A percentile compares a stretch with the other conserved stretches of the same genome.
Conservation (phyloP, 768 basidiomycete genomes). For the Lentinula boryana region DNA sequence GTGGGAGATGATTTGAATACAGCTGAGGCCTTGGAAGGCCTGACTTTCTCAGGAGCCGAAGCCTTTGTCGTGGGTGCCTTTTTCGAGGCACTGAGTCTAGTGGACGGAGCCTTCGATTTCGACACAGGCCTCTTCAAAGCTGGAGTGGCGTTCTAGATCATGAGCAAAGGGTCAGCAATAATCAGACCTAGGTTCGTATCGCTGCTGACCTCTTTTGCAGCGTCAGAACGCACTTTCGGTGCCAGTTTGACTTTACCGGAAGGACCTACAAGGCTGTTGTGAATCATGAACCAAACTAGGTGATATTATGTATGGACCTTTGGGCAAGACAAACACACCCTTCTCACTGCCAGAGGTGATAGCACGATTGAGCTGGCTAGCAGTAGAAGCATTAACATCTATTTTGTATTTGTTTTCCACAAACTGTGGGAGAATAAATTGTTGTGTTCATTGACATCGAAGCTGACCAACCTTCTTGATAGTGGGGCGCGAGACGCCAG, state of each 20-base stretch:
- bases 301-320: conserved; percentile 24
- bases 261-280: conserved; percentile 21
- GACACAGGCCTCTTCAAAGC: conserved; percentile 33
- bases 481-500: conserved; percentile 72
- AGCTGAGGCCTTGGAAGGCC: conserved; percentile 10
- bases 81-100: background rate
- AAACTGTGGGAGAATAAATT: conserved; percentile 40
- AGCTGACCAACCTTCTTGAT: conserved; percentile 65
- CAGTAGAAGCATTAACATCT: conserved; percentile 65
- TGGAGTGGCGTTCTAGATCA: conserved; percentile 36
- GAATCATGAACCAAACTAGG: conserved; percentile 1
- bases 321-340: conserved; percentile 44
- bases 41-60: conserved; percentile 15
- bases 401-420: conserved; percentile 81
- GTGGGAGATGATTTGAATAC: conserved; percentile 13
- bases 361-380: conserved; percentile 75
- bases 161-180: background rate
- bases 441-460: conserved; percentile 9
- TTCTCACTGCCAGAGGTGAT: conserved; percentile 53
- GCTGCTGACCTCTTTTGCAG: conserved; percentile 41
- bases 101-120: conserved; percentile 4
- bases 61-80: conserved; percentile 5
- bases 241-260: conserved; percentile 52
- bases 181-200: conserved; percentile 1
- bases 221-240: conserved; percentile 55